Evolutionary conservation across 495 filamentous ascomycete genomes (phyloP).

Genomic region (Margaritispora aquatica): DNA sequence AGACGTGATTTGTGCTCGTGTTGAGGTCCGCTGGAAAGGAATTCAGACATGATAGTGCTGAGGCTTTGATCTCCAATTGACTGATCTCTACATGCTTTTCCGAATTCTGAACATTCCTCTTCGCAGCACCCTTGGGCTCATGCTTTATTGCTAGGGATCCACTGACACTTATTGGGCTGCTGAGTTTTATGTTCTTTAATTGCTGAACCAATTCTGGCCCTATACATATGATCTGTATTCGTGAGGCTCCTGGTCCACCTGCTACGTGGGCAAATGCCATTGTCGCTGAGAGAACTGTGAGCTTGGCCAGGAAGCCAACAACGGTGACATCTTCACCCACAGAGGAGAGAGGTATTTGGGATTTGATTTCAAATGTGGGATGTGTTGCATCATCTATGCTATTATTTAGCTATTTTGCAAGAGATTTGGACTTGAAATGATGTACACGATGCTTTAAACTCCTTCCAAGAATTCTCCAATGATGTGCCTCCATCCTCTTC

Average conservation of each 20-base stretch:
- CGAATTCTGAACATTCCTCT: background rate
- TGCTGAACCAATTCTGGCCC: slow-evolving; percentile 20
- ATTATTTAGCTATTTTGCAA: background rate
- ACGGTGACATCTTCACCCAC: slow-evolving; percentile 6
- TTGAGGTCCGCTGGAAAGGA: slow-evolving; percentile 71
- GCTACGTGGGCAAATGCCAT: slow-evolving; percentile 9
- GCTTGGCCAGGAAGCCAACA: slow-evolving; percentile 11
- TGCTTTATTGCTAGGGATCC: slow-evolving; percentile 13
- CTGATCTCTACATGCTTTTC: slow-evolving; percentile 1
- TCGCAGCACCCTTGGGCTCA: slow-evolving; percentile 3
- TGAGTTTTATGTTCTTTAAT: slow-evolving; percentile 23
- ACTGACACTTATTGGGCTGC: slow-evolving; percentile 17
- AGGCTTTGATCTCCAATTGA: slow-evolving; percentile 52
- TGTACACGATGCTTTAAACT: slow-evolving; percentile 46
- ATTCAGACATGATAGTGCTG: slow-evolving; percentile 64
- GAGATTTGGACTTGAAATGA: background rate
- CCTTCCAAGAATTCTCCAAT: slow-evolving; percentile 19
- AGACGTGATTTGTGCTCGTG: slow-evolving; percentile 61
- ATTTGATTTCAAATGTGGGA: slow-evolving; percentile 5
- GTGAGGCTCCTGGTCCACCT: background rate
- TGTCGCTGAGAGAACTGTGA: background rate
- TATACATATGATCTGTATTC: slow-evolving; percentile 12
- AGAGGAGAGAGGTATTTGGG: background rate
- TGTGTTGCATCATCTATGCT: slow-evolving; percentile 5
- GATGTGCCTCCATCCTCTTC: background rate